Base-by-base conservation (phyloP, 306 rosid species). In the Rubus parviflorus region DNA sequence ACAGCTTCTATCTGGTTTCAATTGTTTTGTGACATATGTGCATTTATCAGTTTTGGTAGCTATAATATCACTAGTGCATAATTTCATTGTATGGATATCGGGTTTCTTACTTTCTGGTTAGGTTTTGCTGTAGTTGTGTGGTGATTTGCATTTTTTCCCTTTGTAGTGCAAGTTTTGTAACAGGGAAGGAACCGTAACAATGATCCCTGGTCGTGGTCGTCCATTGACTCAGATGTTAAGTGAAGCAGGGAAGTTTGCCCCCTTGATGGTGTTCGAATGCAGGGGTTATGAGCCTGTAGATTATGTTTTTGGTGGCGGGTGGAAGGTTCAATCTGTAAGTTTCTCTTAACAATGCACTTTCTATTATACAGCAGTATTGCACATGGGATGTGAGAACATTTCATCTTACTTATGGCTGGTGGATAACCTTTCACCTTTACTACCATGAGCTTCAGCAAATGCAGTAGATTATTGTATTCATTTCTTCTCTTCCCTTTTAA, bases 251-350 rank as follows among this genome's bases (percentile, higher is more conserved):
- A 88, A 90, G 73, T 86, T 47, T 41, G 38, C 90, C 65, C 96
- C 97, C 11, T 41, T 95, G 82, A 95, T 95, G 98, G 76, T 85
- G 60, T 92, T 95, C 7, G 97, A 95, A 78, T 89, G 92, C 88
- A 86, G 98, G 83, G 97, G 97, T 75, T 90, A 83, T 77, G 98
- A 92, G 68, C 98, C 93, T 1, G 79, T 88, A 47, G 95, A 72
- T 77, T 95, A 62, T 53, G 68, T 84, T 47, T 87, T 95, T 52
- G 22, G 77, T 65, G 72, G 19, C 80, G 97, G 90, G 52, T 95
- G 97, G 98, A 90, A 87, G 78, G 97, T 75, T 83, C 91, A 88
- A 77, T 95, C 99, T 43, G 98, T 95, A 84, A 89, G 97, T 81
- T 73, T 81, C 71, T 42, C 19, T 62, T 66, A 62, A 52, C 63